Evolutionary conservation across 768 basidiomycete species (phyloP).

Genomic region (Boletales sp.): DNA sequence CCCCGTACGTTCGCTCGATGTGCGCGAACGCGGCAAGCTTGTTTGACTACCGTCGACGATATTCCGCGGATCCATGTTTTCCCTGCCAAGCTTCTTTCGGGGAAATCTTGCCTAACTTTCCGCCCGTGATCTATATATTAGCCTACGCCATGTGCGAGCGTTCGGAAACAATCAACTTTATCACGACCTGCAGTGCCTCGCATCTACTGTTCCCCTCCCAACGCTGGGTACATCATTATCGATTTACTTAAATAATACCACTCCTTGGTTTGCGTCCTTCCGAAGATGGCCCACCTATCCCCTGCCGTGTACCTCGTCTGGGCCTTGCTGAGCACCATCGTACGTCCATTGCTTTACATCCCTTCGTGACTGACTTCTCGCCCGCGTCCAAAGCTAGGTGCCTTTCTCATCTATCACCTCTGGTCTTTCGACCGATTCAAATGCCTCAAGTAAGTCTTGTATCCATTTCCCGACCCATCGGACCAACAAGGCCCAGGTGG

Average conservation of each 20-base stretch:
- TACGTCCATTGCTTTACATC: slow-evolving; percentile 28
- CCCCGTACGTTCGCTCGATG: no score
- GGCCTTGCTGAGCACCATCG: slow-evolving; percentile 51
- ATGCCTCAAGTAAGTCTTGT: slow-evolving; percentile 51
- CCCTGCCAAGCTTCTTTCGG: no score
- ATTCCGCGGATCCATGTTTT: no score
- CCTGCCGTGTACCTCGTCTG: slow-evolving; percentile 62
- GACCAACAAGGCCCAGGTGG: slow-evolving; percentile 46
- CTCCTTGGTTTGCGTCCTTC: not conserved
- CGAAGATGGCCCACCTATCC: slow-evolving; percentile 57
- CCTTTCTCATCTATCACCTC: slow-evolving; percentile 67
- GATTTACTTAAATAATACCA: no score
- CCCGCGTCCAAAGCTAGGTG: slow-evolving; percentile 41
- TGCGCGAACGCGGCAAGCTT: no score
- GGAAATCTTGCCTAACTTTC: no score
- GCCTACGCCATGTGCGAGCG: not conserved
- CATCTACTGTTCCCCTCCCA: not conserved
- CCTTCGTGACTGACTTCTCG: no score
- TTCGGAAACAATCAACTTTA: not conserved
- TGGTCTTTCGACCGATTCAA: slow-evolving; percentile 81
- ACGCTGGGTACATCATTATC: not conserved
- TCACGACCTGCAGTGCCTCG: slow-evolving; percentile 1
- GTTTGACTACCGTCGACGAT: no score
- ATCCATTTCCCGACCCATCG: no score
- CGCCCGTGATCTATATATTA: no score